Evolutionary conservation across 306 rosid genomes (phyloP).

Genomic region (Morella rubra): DNA sequence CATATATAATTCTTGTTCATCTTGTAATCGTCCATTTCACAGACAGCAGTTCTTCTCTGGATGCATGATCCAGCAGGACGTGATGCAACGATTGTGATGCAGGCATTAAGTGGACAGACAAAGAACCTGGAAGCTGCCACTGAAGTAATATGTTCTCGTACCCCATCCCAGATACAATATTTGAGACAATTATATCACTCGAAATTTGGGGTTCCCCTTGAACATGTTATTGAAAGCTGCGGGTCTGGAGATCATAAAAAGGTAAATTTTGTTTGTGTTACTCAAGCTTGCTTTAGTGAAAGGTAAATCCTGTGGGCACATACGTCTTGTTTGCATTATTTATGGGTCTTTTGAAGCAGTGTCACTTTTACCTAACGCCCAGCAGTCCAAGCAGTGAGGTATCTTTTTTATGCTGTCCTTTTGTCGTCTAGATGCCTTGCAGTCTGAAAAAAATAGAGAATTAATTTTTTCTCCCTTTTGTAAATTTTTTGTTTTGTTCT

Average conservation of each 20-base stretch:
- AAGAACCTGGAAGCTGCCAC: slow-evolving; percentile 56
- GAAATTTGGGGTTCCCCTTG: slow-evolving; percentile 46
- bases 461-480: neutral
- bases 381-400: too few relatives aligned
- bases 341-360: neutral
- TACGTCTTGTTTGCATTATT: neutral
- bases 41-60: slow-evolving; percentile 79
- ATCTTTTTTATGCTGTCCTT: neutral
- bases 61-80: slow-evolving; percentile 76
- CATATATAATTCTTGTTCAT: neutral
- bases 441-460: neutral
- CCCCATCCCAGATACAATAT: slow-evolving; percentile 67
- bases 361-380: too few relatives aligned
- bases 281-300: neutral
- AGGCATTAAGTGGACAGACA: slow-evolving; percentile 27
- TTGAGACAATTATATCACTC: slow-evolving; percentile 61
- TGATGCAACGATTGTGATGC: slow-evolving; percentile 53
- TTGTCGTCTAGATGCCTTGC: neutral
- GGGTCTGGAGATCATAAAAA: slow-evolving; percentile 67
- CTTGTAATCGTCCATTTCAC: slow-evolving; percentile 12
- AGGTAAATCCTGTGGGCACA: neutral
- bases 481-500: neutral
- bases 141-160: slow-evolving; percentile 79
- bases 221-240: slow-evolving; percentile 52
- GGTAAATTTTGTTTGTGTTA: slow-evolving; percentile 36